A percentile compares a stretch with the other conserved stretches of the same genome.
These are phyloP conservation scores for Alternaria burnsii DNA, from an alignment of 2,329 filamentous ascomycete genomes.

Conservation along the genomic window DNA sequence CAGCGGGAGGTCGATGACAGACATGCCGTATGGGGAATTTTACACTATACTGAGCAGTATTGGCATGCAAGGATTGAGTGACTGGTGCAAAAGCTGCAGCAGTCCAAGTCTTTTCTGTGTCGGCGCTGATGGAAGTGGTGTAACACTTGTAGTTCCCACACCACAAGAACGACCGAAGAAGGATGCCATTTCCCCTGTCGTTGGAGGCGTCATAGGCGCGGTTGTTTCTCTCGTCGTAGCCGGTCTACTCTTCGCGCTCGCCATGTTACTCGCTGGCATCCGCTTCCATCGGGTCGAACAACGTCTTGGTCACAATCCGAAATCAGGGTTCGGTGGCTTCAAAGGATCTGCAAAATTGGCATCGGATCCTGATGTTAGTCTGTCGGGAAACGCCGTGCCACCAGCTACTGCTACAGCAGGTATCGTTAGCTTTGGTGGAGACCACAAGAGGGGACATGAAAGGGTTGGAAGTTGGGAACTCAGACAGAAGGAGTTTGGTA, in stretches of 20 bases:
- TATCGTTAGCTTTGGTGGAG: slow-evolving; percentile 21
- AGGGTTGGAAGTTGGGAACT: slow-evolving; percentile 67
- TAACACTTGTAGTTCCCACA: slow-evolving; percentile 9
- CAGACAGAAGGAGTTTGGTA: slow-evolving; percentile 48
- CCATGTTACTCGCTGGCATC: slow-evolving; percentile 57
- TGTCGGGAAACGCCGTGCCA: slow-evolving; percentile 54
- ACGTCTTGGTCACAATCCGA: slow-evolving; percentile 40
- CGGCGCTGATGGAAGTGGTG: slow-evolving; percentile 45
- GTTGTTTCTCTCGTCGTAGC: slow-evolving; percentile 60
- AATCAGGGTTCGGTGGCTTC: slow-evolving; percentile 61
- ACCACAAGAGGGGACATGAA: slow-evolving; percentile 55
- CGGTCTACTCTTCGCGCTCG: slow-evolving; percentile 52
- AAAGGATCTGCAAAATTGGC: slow-evolving; percentile 64
- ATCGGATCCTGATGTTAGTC: slow-evolving; percentile 62
- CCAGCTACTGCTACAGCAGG: slow-evolving; percentile 23
- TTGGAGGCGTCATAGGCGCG: slow-evolving; percentile 66
- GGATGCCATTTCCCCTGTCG: slow-evolving; percentile 50
- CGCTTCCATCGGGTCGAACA: slow-evolving; percentile 52
- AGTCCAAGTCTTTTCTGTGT: slow-evolving; percentile 61
- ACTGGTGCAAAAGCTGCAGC: slow-evolving; percentile 64
- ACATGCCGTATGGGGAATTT: slow-evolving; percentile 63
- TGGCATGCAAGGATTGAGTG: slow-evolving; percentile 53
- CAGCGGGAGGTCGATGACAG: slow-evolving; percentile 54
- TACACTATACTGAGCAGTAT: slow-evolving; percentile 55
- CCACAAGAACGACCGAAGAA: neutral